Base-by-base conservation (phyloP, 345 rosid species). In the Populus alba region DNA sequence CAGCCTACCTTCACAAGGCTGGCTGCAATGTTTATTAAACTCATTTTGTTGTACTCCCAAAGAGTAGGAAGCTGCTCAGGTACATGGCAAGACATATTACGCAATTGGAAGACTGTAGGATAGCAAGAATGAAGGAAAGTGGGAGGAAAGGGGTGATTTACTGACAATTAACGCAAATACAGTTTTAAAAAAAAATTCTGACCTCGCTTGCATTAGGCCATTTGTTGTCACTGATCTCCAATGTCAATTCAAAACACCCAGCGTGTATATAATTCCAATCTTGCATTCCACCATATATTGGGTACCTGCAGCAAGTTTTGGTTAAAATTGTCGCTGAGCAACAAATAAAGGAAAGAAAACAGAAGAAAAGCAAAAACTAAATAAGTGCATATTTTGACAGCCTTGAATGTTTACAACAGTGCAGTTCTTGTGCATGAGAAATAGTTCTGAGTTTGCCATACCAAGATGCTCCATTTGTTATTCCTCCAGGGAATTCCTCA, bases 251-350 rank as follows among this genome's bases (percentile, higher is more conserved):
- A 71, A 96, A 90, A 87, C 99, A 96, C 70, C 91, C 95, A 77
- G 91, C 99, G 84, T 94, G 85, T 81, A 96, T 90, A 83, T 96
- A 96, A 83, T 96, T 96, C 98, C 98, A 96, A 75, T 94, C 99
- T 86, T 96, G 99, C 99, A 94, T 96, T 82, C 95, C 99, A 69
- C 97, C 99, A 87, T 94, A 96, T 69, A 96, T 89, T 9, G 99
- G 99, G 80, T 94, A 96, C 98, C 99, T 95, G 88, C 66, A 80
- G 33, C 80, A 77, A 69, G 70, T 83, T 74, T 74, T 84, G 55
- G 77, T 31, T 74, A 18, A 70, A 71, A 59, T 61, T 77, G 73
- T 70, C 39, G 25, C 70, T 59, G 25, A 66, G 57, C 39, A 43
- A 59, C 13, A 70, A 43, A 77, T 31, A 73, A 41, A 10, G 11